Conservation (phyloP, 2,329 filamentous ascomycete genomes). For the Aureobasidium sp. region DNA sequence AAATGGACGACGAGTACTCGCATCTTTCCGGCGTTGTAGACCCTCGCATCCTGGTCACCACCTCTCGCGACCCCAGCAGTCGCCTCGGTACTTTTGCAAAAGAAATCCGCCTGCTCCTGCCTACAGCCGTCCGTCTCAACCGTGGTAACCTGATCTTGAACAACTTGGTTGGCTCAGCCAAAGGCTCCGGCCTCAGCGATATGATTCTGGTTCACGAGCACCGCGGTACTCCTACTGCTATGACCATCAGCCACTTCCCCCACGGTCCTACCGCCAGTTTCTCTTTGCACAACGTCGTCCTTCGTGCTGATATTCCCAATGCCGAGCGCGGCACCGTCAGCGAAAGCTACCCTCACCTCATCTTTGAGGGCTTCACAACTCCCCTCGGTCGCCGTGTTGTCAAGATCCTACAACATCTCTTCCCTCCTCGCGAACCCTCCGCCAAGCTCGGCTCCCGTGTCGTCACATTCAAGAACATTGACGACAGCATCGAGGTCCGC, state of each 20-base stretch:
- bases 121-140: constrained; percentile 82
- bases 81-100: constrained; percentile 86
- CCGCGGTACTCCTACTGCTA: constrained; percentile 80
- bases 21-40: constrained; percentile 88
- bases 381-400: constrained; percentile 74
- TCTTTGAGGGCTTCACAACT: constrained; percentile 89
- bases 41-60: constrained; percentile 82
- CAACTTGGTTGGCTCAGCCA: constrained; percentile 75
- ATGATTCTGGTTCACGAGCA: constrained; percentile 87
- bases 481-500: constrained; percentile 79
- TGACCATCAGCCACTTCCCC: constrained; percentile 81
- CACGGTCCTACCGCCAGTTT: constrained; percentile 85
- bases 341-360: constrained; percentile 87
- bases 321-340: constrained; percentile 78
- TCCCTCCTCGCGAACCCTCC: constrained; percentile 75
- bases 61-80: constrained; percentile 78
- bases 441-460: constrained; percentile 83
- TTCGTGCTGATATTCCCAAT: constrained; percentile 89
- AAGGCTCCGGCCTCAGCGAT: constrained; percentile 73
- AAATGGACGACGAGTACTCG: constrained; percentile 83
- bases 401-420: constrained; percentile 88
- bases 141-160: constrained; percentile 83
- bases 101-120: constrained; percentile 76
- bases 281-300: constrained; percentile 83
- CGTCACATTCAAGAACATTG: constrained; percentile 89